These are phyloP conservation scores for Pseudogymnoascus sp. DNA, from an alignment of 2,329 filamentous ascomycete species.

Conservation along the genomic window DNA sequence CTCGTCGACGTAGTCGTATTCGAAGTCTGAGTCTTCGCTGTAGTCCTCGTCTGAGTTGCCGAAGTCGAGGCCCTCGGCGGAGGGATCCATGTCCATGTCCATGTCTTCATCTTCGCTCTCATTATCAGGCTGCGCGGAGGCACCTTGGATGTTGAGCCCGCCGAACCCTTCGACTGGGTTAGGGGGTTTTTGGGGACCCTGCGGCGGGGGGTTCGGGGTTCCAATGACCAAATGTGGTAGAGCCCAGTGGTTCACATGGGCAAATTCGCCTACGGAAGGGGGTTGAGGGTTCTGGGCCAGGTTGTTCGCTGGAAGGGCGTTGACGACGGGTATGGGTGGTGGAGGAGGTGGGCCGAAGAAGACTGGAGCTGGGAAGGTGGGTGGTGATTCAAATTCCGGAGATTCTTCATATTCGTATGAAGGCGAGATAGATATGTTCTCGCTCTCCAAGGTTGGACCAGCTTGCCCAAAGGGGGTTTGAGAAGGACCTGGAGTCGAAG, in stretches of 20 bases:
- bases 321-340: not conserved
- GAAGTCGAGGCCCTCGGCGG: not conserved
- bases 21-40: not conserved
- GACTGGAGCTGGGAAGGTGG: not conserved
- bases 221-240: not conserved
- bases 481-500: not conserved
- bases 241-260: constrained; percentile 1
- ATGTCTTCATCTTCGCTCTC: not conserved
- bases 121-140: not conserved
- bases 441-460: not conserved
- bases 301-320: not conserved
- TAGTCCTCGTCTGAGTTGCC: constrained; percentile 5
- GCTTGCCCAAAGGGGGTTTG: not conserved
- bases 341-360: constrained; percentile 6
- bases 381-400: not conserved
- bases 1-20: not conserved
- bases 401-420: not conserved
- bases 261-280: not conserved
- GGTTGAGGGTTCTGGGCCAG: not conserved
- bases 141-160: not conserved
- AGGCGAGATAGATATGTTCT: not conserved
- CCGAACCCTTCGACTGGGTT: not conserved
- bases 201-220: not conserved
- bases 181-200: not conserved
- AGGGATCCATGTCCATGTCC: not conserved